Evolutionary conservation across 345 rosid genomes (phyloP), one percentile per base, ranked within the genome.

Genomic region (Pseudoturritis turrita): DNA sequence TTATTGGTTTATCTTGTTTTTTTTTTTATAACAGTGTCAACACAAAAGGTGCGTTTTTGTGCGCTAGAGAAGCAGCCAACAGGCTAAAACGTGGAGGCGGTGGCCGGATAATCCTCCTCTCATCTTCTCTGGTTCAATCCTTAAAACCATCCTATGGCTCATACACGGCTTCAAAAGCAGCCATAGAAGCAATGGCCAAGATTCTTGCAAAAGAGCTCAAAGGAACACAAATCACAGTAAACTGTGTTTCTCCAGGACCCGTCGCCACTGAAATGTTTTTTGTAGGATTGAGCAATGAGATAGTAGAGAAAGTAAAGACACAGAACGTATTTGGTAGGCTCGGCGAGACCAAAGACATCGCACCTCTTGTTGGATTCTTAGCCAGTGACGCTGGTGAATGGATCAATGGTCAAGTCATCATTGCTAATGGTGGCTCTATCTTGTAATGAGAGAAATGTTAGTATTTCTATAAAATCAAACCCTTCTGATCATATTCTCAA

Each of bases 131-230:
- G 44, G 65, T 64, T 4, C 75, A 49, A 0, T 14, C 64, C 5
- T 66, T 80, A 74, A 28, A 7, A 19, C 78, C 76, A 15, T 45
- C 0, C 1, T 77, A 10, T 13, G 69, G 75, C 5, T 40, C 50
- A 8, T 76, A 76, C 25, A 22, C 70, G 19, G 78, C 83, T 43
- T 80, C 68, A 5, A 82, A 79, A 63, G 81, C 76, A 26, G 83
- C 83, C 0, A 39, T 79, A 35, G 83, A 82, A 59, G 47, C 83
- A 1, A 71, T 82, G 85, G 65, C 53, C 0, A 74, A 79, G 54
- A 74, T 82, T 44, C 71, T 82, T 23, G 78, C 81, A 4, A 77
- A 82, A 72, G 83, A 82, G 57, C 81, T 82, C 2, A 82, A 79
- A 49, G 85, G 83, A 21, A 74, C 76, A 2, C 43, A 66, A 10